A percentile compares a stretch with the other conserved stretches of the same genome.
These are phyloP conservation scores for Zygosaccharomyces gambellarensis DNA, from an alignment of 805 yeast genomes.

Conservation along the genomic window DNA sequence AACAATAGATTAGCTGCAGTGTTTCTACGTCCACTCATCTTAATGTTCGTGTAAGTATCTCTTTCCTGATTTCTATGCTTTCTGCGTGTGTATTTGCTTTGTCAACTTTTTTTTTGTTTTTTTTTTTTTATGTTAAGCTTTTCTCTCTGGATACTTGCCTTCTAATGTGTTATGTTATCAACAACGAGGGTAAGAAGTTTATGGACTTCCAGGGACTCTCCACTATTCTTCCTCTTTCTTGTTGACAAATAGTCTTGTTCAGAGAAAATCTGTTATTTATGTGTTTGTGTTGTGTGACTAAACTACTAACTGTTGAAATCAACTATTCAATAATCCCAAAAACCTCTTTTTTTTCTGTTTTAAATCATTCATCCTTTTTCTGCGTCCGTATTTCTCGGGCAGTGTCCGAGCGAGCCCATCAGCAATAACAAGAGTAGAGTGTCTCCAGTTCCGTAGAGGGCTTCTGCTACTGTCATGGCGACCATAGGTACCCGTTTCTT, in stretches of 20 bases:
- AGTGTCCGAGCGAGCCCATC: conserved; percentile 1
- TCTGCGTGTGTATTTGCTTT: neutral
- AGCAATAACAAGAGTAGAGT: neutral
- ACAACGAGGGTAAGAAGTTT: neutral
- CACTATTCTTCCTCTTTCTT: neutral
- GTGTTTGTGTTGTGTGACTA: conserved; percentile 6
- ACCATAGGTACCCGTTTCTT: neutral
- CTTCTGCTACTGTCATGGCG: neutral
- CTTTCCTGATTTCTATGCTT: neutral
- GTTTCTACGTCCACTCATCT: conserved; percentile 36
- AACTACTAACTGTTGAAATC: conserved; percentile 3
- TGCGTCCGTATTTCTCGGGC: conserved; percentile 3
- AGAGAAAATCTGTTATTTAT: neutral
- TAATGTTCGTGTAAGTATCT: neutral
- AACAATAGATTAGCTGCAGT: conserved; percentile 79
- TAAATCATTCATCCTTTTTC: conserved; percentile 5
- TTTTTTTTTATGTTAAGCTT: neutral
- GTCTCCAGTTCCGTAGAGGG: neutral
- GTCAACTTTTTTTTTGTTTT: neutral
- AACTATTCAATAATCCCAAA: conserved; percentile 1
- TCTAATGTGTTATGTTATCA: neutral
- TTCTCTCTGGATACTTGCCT: neutral
- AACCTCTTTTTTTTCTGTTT: conserved; percentile 5
- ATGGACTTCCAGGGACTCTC: neutral
- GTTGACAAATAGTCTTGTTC: neutral